Evolutionary conservation across 345 rosid species (phyloP).

Genomic region (Boechera retrofracta): DNA sequence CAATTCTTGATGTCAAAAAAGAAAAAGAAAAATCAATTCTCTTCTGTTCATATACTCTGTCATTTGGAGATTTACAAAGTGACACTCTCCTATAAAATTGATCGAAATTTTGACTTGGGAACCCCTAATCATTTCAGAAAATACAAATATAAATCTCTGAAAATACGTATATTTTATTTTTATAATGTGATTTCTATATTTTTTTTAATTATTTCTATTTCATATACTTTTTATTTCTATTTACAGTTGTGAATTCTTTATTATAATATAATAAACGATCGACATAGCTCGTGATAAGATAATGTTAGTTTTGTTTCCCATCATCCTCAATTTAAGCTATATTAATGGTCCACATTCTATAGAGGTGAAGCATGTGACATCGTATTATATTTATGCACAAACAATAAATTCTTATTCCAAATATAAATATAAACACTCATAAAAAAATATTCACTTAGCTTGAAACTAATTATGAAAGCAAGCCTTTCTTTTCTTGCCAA

Average conservation of each 20-base stretch:
- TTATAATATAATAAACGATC: slow-evolving; percentile 14
- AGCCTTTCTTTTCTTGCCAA: slow-evolving; percentile 26
- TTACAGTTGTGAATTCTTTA: slow-evolving; percentile 13
- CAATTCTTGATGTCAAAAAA: no score
- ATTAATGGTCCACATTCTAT: slow-evolving; percentile 49
- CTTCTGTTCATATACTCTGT: neutral
- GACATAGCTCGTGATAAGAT: slow-evolving; percentile 48
- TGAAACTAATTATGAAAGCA: slow-evolving; percentile 32
- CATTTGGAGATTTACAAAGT: neutral
- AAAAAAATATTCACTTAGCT: neutral
- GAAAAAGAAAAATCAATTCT: no score
- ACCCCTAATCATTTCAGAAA: neutral
- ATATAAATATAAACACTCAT: slow-evolving; percentile 9
- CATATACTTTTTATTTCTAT: neutral
- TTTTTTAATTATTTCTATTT: neutral
- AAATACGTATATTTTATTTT: slow-evolving; percentile 6
- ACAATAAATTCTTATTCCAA: slow-evolving; percentile 23
- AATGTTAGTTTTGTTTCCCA: slow-evolving; percentile 36
- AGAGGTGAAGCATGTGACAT: slow-evolving; percentile 47
- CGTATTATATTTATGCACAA: slow-evolving; percentile 28
- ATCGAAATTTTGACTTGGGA: neutral
- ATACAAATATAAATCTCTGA: neutral
- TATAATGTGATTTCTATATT: neutral
- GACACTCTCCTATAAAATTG: neutral
- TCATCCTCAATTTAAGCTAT: slow-evolving; percentile 38